Evolutionary conservation across 75 land plant species (phyloP).

Genomic region (Pinus tabuliformis): DNA sequence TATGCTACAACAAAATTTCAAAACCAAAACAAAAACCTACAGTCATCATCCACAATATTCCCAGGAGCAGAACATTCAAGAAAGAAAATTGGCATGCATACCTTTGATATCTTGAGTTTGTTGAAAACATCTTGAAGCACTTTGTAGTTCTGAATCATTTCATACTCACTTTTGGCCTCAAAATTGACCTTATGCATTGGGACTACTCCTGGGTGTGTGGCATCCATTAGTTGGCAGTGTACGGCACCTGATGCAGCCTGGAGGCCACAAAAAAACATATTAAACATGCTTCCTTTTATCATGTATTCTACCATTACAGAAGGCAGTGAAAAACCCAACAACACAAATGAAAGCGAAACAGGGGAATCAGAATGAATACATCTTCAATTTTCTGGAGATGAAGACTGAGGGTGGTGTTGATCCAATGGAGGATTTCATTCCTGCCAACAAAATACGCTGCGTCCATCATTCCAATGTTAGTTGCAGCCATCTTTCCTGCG

Average conservation of each 20-base stretch:
- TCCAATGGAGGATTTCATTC: conserved; percentile 44
- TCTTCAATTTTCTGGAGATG: conserved; percentile 45
- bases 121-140: conserved; percentile 93
- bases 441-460: conserved; percentile 49
- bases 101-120: conserved; percentile 89
- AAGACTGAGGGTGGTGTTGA: conserved; percentile 43
- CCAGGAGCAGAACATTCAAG: too few species aligned
- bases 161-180: conserved; percentile 92
- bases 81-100: conserved; percentile 5
- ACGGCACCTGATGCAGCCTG: conserved; percentile 84
- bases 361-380: conserved; percentile 9
- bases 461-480: conserved; percentile 49
- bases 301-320: too few species aligned
- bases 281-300: too few species aligned
- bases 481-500: conserved; percentile 13
- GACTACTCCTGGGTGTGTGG: conserved; percentile 55
- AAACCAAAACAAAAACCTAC: background rate
- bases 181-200: conserved; percentile 65
- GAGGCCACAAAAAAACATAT: too few species aligned
- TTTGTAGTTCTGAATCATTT: conserved; percentile 96
- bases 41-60: background rate
- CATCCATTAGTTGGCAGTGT: conserved; percentile 89
- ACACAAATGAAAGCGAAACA: background rate
- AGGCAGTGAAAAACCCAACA: background rate
- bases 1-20: conserved; percentile 37